Evolutionary conservation across 2,329 filamentous ascomycete genomes (phyloP).

Genomic region (Escovopsis sp.): DNA sequence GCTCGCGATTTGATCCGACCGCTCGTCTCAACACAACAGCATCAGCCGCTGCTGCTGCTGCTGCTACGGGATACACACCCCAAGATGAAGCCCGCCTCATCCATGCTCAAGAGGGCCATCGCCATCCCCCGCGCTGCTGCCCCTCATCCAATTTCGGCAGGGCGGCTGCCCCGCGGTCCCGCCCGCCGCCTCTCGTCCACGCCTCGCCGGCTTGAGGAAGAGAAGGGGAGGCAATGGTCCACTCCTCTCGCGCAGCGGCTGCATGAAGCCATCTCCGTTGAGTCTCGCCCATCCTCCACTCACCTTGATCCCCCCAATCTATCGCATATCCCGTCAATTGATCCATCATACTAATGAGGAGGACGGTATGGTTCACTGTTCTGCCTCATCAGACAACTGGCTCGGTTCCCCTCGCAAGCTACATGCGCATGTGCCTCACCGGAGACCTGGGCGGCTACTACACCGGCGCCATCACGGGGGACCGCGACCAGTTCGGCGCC

Average conservation of each 20-base stretch:
- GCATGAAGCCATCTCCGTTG: slow-evolving; percentile 69
- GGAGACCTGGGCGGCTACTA: slow-evolving; percentile 88
- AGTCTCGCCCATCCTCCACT: background rate
- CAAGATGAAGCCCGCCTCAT: background rate
- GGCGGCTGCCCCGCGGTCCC: background rate
- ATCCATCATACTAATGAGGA: background rate
- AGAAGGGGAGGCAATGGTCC: slow-evolving; percentile 56
- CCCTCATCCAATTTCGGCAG: background rate
- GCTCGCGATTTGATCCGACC: no score
- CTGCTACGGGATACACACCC: no score
- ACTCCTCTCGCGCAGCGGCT: slow-evolving; percentile 83
- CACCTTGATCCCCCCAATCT: background rate
- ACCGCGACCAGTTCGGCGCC: slow-evolving; percentile 75
- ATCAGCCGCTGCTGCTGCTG: no score
- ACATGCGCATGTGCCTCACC: slow-evolving; percentile 97
- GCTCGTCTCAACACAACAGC: no score
- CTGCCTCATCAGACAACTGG: slow-evolving; percentile 50
- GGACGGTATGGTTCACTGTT: no score
- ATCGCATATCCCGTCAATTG: no score
- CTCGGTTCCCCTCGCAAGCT: slow-evolving; percentile 79
- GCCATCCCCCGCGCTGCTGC: background rate
- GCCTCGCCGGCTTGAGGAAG: slow-evolving; percentile 6
- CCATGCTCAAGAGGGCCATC: slow-evolving; percentile 1
- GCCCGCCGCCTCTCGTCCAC: slow-evolving; percentile 14
- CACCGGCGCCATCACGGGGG: slow-evolving; percentile 53